phyloP scores from a whole-genome alignment of 2,329 filamentous ascomycete species.

The Cyclaneusma minus region DNA sequence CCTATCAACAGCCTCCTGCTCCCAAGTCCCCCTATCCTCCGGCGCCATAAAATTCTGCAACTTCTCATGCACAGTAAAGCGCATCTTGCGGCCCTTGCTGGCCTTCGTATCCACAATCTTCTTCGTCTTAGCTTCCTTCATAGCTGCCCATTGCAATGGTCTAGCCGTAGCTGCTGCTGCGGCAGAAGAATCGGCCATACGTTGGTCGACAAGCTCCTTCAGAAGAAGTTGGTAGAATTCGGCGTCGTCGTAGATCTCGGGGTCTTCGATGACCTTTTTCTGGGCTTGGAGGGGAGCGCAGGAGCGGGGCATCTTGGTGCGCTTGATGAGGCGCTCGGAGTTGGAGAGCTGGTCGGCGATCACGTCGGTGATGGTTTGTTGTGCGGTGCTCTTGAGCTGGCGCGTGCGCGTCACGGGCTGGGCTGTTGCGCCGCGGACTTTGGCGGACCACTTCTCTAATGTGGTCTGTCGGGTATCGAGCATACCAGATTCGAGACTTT shows the following conservation, averaged over 20 bases:
- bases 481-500: constrained; percentile 44
- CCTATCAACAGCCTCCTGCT: constrained; percentile 59
- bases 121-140: constrained; percentile 64
- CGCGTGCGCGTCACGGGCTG: constrained; percentile 42
- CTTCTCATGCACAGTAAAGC: constrained; percentile 93
- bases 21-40: constrained; percentile 70
- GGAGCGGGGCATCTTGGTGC: constrained; percentile 56
- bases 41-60: constrained; percentile 96
- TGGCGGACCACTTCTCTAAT: constrained; percentile 82
- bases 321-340: constrained; percentile 50
- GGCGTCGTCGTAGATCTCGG: constrained; percentile 73
- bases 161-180: constrained; percentile 20
- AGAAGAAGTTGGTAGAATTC: constrained; percentile 89
- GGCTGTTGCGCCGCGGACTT: constrained; percentile 48
- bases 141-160: constrained; percentile 42
- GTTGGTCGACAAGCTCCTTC: constrained; percentile 84
- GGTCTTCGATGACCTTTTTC: constrained; percentile 38
- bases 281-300: constrained; percentile 58
- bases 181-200: constrained; percentile 50
- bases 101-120: constrained; percentile 84
- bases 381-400: constrained; percentile 31
- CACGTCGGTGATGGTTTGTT: constrained; percentile 50
- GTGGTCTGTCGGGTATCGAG: constrained; percentile 49
- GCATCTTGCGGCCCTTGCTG: constrained; percentile 86
- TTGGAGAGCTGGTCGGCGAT: constrained; percentile 52